Percentiles rank a stretch among this genome's conserved stretches.
phyloP scores from a whole-genome alignment of 1,284 basidiomycete genomes.

The Rhodotorula sp. region DNA sequence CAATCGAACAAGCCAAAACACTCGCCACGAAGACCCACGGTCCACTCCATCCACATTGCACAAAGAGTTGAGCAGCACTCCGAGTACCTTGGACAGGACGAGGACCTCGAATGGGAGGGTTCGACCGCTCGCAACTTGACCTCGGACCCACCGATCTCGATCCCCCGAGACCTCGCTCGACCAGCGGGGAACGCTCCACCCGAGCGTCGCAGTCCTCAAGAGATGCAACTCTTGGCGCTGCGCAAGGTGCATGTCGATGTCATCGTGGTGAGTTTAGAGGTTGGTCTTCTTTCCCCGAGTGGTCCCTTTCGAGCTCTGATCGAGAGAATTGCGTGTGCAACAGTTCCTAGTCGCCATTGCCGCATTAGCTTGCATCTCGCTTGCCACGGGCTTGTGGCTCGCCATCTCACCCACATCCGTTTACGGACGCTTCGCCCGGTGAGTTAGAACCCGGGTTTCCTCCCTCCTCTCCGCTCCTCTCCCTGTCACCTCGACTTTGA shows the following conservation, averaged over 20 bases:
- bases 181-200: constrained; percentile 10
- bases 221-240: constrained; percentile 20
- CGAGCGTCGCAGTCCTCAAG: neutral
- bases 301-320: too few relatives aligned
- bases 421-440: constrained; percentile 1
- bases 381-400: constrained; percentile 12
- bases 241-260: constrained; percentile 21
- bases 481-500: rapidly evolving
- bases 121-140: neutral
- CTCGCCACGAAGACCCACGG: neutral
- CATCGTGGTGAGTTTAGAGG: constrained; percentile 5
- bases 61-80: neutral
- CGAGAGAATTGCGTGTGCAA: too few relatives aligned
- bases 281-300: too few relatives aligned
- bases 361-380: constrained; percentile 3
- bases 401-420: constrained; percentile 3
- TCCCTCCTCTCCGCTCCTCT: neutral
- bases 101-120: neutral
- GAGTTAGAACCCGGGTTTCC: neutral
- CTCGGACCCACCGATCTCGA: neutral
- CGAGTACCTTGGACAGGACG: neutral
- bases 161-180: constrained; percentile 2
- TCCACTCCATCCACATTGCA: constrained; percentile 12
- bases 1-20: neutral
- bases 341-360: constrained; percentile 21